Percentiles rank a stretch among this genome's conserved stretches.
phyloP scores from a whole-genome alignment of 2,329 filamentous ascomycete species.

The Penicillium thymicola region DNA sequence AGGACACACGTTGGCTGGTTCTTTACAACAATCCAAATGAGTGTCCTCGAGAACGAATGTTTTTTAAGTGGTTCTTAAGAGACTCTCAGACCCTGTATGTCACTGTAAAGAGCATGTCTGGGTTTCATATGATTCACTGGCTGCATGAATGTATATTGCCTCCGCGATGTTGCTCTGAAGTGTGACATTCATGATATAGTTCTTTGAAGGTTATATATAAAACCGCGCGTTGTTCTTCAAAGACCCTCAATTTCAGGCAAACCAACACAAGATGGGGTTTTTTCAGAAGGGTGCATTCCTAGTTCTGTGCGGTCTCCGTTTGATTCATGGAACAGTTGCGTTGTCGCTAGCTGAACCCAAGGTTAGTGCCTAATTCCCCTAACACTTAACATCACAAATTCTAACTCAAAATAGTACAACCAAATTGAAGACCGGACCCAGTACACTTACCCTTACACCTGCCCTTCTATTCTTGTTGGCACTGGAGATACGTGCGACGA shows the following conservation, averaged over 20 bases:
- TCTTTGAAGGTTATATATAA: neutral
- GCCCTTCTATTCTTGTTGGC: neutral
- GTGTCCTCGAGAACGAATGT: neutral
- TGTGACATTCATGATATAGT: neutral
- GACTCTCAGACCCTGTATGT: neutral
- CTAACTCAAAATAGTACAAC: neutral
- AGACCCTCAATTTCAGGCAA: neutral
- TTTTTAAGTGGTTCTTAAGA: no score
- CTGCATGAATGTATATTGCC: slow-evolving; percentile 1
- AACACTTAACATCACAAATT: neutral
- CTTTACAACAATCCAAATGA: neutral
- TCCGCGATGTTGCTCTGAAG: neutral
- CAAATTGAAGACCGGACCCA: neutral
- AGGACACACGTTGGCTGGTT: neutral
- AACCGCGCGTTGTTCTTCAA: neutral
- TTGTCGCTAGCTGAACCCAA: neutral
- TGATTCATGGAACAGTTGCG: neutral
- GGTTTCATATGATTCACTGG: slow-evolving; percentile 3
- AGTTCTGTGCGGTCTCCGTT: neutral
- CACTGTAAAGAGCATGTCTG: neutral
- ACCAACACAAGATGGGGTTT: neutral
- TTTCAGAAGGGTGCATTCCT: neutral
- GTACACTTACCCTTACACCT: neutral
- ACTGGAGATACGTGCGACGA: neutral
- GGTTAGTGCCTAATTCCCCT: neutral